A percentile compares a stretch with the other conserved stretches of the same genome.
Conservation (phyloP, 1,139 yeast genomes). For the Yamadazyma taylorii region DNA sequence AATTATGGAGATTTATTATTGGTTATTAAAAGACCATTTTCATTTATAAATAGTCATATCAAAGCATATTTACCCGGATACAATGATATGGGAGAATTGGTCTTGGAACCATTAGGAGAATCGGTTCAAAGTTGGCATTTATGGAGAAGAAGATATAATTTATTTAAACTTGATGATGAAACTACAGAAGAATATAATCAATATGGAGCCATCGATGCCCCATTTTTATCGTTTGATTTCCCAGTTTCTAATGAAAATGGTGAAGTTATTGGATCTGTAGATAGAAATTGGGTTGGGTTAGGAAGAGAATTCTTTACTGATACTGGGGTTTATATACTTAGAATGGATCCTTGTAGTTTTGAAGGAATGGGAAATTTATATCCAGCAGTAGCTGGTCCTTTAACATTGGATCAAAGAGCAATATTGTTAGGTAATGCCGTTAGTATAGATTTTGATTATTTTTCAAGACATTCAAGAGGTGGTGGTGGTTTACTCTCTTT, state of each 20-base stretch:
- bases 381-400: constrained; percentile 42
- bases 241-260: constrained; percentile 65
- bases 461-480: constrained; percentile 78
- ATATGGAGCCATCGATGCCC: constrained; percentile 85
- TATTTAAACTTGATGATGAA: constrained; percentile 58
- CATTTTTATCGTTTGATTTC: constrained; percentile 82
- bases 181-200: constrained; percentile 54
- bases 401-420: constrained; percentile 82
- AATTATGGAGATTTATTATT: constrained; percentile 64
- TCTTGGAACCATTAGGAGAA: constrained; percentile 70
- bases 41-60: constrained; percentile 85
- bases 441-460: constrained; percentile 92
- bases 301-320: constrained; percentile 93
- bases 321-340: constrained; percentile 83
- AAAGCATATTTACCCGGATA: constrained; percentile 65
- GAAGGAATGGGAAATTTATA: constrained; percentile 46
- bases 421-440: constrained; percentile 83
- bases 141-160: constrained; percentile 85
- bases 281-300: constrained; percentile 92
- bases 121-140: constrained; percentile 91
- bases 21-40: constrained; percentile 78
- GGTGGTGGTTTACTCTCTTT: constrained; percentile 43
- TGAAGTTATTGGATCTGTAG: constrained; percentile 70
- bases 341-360: constrained; percentile 76
- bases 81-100: constrained; percentile 33